Percentiles rank a stretch among this genome's conserved stretches.
phyloP scores from a whole-genome alignment of 2,329 filamentous ascomycete genomes.

The Aspergillus sp. region DNA sequence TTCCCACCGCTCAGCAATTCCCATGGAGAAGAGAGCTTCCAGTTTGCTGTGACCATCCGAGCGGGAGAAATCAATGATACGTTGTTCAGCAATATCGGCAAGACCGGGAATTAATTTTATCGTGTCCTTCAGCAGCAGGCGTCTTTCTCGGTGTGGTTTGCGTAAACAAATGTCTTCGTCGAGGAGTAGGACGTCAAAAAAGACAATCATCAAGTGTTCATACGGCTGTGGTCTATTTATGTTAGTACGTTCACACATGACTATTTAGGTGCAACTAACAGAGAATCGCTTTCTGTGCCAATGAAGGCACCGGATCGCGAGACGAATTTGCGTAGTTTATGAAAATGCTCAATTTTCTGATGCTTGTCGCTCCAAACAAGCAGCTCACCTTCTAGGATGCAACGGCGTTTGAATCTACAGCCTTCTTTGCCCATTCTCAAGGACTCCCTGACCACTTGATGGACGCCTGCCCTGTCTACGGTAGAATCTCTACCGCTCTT shows the following conservation, averaged over 20 bases:
- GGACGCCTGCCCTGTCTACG: conserved; percentile 62
- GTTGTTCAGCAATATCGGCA: conserved; percentile 66
- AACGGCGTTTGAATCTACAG: conserved; percentile 62
- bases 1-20: conserved; percentile 68
- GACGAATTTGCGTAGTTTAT: conserved; percentile 80
- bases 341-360: conserved; percentile 68
- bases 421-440: conserved; percentile 60
- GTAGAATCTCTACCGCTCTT: conserved; percentile 93
- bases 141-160: conserved; percentile 42
- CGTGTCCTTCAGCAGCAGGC: conserved; percentile 58
- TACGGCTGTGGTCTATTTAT: conserved; percentile 45
- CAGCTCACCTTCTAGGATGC: conserved; percentile 82
- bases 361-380: conserved; percentile 72
- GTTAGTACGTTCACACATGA: conserved; percentile 14
- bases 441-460: conserved; percentile 63
- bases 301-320: conserved; percentile 69
- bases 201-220: conserved; percentile 62
- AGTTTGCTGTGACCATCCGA: conserved; percentile 55
- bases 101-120: conserved; percentile 58
- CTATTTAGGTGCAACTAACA: conserved; percentile 46
- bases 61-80: conserved; percentile 65
- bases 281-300: conserved; percentile 67
- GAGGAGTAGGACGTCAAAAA: conserved; percentile 60
- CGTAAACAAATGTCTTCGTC: conserved; percentile 55
- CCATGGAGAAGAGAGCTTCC: conserved; percentile 64